phyloP scores from a whole-genome alignment of 495 filamentous ascomycete species.

The Penicillium odoratum region DNA sequence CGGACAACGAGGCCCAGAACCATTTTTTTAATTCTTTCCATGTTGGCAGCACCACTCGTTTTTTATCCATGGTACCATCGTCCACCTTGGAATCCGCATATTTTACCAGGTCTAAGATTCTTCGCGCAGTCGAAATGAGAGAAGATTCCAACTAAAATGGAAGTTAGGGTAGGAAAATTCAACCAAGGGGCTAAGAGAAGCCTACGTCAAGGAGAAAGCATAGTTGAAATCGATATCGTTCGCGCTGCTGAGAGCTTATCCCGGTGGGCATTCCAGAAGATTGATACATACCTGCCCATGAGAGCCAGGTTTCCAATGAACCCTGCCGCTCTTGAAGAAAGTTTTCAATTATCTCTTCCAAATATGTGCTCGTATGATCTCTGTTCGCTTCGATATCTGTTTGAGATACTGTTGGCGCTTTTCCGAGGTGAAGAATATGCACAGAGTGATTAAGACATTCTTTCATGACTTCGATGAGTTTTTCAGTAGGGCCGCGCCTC shows the following conservation, averaged over 20 bases:
- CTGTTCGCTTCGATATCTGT: slow-evolving; percentile 3
- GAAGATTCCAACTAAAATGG: slow-evolving; percentile 1
- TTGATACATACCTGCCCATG: background rate
- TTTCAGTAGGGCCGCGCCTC: background rate
- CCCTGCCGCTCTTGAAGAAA: background rate
- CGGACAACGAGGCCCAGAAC: slow-evolving; percentile 22
- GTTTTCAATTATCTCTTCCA: slow-evolving; percentile 3
- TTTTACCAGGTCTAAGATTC: slow-evolving; percentile 45
- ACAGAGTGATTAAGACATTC: background rate
- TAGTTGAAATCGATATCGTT: background rate
- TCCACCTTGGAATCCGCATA: slow-evolving; percentile 55
- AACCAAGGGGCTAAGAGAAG: background rate
- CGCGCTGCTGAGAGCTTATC: background rate
- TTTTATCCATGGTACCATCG: slow-evolving; percentile 62
- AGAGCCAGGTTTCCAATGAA: slow-evolving; percentile 1
- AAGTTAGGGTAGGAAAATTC: background rate
- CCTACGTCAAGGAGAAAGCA: background rate
- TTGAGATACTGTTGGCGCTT: background rate
- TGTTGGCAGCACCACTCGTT: slow-evolving; percentile 60
- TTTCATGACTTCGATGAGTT: background rate
- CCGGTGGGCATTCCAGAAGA: background rate
- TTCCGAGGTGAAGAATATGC: background rate
- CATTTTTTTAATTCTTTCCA: slow-evolving; percentile 50
- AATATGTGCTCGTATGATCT: background rate
- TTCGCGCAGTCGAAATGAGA: background rate